These are phyloP conservation scores for Pseudotsuga menziesii DNA, from an alignment of 75 land plant species.

Conservation along the genomic window DNA sequence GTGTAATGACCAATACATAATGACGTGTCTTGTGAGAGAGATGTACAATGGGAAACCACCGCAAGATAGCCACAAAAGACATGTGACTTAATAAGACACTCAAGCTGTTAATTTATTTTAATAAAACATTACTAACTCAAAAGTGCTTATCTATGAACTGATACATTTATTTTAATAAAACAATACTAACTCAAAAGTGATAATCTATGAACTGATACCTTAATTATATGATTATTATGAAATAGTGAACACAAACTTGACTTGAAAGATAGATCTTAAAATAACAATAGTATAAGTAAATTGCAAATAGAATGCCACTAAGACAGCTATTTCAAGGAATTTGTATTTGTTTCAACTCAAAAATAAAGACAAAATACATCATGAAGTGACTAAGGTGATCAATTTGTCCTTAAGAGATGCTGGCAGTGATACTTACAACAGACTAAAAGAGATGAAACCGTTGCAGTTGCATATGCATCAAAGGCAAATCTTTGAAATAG, in stretches of 20 bases:
- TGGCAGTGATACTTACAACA: slow-evolving; percentile 25
- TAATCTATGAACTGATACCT: too few species aligned
- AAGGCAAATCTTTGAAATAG: slow-evolving; percentile 38
- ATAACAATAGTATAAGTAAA: not conserved
- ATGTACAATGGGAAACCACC: too few species aligned
- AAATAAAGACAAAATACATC: not conserved
- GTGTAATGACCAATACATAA: too few species aligned
- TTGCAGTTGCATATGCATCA: slow-evolving; percentile 25
- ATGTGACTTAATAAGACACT: too few species aligned
- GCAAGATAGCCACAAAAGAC: too few species aligned
- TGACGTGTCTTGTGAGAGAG: too few species aligned
- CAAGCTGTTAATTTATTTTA: too few species aligned
- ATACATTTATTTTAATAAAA: too few species aligned
- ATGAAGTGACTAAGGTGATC: not conserved
- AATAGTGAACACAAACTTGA: not conserved
- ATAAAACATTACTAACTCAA: too few species aligned
- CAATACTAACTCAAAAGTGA: too few species aligned
- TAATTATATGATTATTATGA: not conserved
- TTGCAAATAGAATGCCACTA: not conserved
- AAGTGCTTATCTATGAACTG: too few species aligned
- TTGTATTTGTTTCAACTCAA: not conserved
- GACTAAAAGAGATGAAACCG: slow-evolving; percentile 39
- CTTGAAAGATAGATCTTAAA: not conserved
- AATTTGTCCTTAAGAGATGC: not conserved
- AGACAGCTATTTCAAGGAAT: not conserved